Evolutionary conservation across 441 rosid species (phyloP).

Genomic region (Lagerstroemia fauriei): DNA sequence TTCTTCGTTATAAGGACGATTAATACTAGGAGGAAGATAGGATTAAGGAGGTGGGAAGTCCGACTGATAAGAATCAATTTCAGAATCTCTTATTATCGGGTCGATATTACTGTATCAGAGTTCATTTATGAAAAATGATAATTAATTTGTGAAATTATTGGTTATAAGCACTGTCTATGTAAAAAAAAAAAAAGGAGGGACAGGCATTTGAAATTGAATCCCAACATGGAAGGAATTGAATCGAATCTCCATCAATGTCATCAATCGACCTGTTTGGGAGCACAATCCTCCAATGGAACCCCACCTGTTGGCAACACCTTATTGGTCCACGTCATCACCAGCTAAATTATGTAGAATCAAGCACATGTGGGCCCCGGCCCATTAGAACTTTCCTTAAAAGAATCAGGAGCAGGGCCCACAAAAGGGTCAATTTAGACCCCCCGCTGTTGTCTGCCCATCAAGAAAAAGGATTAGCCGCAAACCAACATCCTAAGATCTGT

Average conservation of each 20-base stretch:
- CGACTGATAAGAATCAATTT: too few relatives aligned
- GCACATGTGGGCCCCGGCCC: background rate
- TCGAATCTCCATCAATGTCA: background rate
- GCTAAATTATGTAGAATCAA: background rate
- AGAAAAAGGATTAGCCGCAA: background rate
- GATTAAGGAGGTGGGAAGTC: too few relatives aligned
- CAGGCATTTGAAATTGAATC: background rate
- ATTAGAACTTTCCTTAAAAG: background rate
- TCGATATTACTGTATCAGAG: too few relatives aligned
- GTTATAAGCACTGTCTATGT: background rate
- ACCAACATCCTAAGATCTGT: background rate
- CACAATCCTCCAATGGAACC: background rate
- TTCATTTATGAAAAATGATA: too few relatives aligned
- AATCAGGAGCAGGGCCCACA: background rate
- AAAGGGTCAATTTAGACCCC: background rate
- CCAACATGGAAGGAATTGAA: background rate
- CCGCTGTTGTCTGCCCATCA: background rate
- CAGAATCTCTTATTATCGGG: too few relatives aligned
- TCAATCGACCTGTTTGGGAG: too few relatives aligned
- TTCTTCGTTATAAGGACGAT: too few relatives aligned
- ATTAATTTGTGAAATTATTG: too few relatives aligned
- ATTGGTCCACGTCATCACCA: background rate
- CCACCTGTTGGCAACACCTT: background rate
- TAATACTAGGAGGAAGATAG: too few relatives aligned
- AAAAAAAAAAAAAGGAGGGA: background rate